phyloP scores from a whole-genome alignment of 352 stramenopile species.

The Blastocystis sp. region DNA sequence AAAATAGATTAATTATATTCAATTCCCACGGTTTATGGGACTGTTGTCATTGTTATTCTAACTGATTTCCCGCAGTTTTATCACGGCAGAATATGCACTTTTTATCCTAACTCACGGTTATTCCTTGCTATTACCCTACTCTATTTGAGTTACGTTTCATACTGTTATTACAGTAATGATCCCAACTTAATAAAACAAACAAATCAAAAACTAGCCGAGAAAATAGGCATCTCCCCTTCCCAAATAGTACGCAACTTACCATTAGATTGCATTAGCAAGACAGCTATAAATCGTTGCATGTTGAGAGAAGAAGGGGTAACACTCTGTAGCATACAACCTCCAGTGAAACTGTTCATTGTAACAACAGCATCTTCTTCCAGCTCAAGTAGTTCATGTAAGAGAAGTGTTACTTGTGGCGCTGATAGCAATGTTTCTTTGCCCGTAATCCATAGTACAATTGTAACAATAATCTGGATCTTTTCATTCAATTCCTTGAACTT shows the following conservation, averaged over 20 bases:
- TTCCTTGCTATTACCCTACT: too few species aligned
- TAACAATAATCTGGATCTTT: not conserved
- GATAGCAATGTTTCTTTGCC: not conserved
- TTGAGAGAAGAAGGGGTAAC: not conserved
- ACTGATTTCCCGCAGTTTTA: too few species aligned
- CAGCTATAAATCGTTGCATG: slow-evolving; percentile 29
- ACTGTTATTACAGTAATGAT: too few species aligned
- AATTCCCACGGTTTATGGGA: too few species aligned
- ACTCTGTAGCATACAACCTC: slow-evolving; percentile 11
- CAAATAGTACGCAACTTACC: not conserved
- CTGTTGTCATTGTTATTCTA: too few species aligned
- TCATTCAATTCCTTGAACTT: not conserved
- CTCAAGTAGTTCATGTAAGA: not conserved
- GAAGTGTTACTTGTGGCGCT: not conserved
- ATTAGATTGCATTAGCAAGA: not conserved
- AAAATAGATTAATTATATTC: too few species aligned
- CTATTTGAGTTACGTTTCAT: too few species aligned
- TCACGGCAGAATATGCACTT: too few species aligned
- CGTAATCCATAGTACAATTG: not conserved
- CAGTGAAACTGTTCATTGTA: not conserved
- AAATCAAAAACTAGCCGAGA: not conserved
- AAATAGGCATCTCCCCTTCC: slow-evolving; percentile 22
- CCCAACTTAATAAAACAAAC: too few species aligned
- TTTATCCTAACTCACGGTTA: too few species aligned
- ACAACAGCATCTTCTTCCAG: not conserved